Conservation (phyloP, 2,329 filamentous ascomycete genomes). For the Sordariomycetes sp. region DNA sequence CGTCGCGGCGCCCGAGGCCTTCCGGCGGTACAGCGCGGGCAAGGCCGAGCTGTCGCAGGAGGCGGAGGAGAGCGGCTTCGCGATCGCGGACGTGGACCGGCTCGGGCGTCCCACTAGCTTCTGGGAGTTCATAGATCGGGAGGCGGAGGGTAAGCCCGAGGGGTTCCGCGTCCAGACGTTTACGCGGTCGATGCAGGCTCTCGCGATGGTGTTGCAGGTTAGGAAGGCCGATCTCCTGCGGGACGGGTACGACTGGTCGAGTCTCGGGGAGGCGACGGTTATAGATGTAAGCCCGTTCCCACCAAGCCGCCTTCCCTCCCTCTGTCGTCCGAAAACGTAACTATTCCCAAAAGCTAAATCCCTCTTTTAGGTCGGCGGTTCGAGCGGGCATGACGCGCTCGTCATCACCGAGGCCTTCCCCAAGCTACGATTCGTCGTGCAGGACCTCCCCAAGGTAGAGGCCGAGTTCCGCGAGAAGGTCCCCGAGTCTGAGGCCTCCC, state of each 20-base stretch:
- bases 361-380: slow-evolving; percentile 25
- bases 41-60: slow-evolving; percentile 16
- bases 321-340: too few relatives aligned
- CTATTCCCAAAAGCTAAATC: neutral
- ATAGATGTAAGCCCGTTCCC: slow-evolving; percentile 8
- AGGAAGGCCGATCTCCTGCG: slow-evolving; percentile 6
- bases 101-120: slow-evolving; percentile 5
- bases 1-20: slow-evolving; percentile 20
- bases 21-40: slow-evolving; percentile 19
- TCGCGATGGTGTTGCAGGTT: neutral
- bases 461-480: slow-evolving; percentile 22
- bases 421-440: slow-evolving; percentile 28
- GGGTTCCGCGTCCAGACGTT: slow-evolving; percentile 8
- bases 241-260: slow-evolving; percentile 8
- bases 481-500: slow-evolving; percentile 18
- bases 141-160: slow-evolving; percentile 10
- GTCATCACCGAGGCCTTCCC: slow-evolving; percentile 11
- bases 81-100: slow-evolving; percentile 13
- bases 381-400: slow-evolving; percentile 27
- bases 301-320: neutral
- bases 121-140: slow-evolving; percentile 8
- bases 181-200: slow-evolving; percentile 9
- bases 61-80: slow-evolving; percentile 24
- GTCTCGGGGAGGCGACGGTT: slow-evolving; percentile 5
- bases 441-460: slow-evolving; percentile 29